Conservation (phyloP, 208 protist species). For the Borovskyia barvae region DNA sequence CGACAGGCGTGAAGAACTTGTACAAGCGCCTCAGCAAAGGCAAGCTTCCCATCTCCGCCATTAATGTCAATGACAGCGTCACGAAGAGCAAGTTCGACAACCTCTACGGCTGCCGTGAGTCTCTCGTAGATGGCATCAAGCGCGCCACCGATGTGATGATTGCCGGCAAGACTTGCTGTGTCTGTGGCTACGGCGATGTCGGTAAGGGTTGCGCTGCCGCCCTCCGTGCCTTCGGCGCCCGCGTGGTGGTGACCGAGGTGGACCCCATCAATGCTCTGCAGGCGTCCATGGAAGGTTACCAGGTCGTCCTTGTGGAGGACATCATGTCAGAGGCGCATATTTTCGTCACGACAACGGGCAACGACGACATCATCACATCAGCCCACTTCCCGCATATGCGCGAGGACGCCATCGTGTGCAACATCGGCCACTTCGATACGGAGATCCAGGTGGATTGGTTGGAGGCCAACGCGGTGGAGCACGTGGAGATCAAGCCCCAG, state of each 20-base stretch:
- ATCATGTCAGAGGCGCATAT: constrained; percentile 91
- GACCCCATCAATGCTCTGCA: constrained; percentile 99
- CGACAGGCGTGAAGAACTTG: constrained; percentile 99
- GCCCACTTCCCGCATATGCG: constrained; percentile 98
- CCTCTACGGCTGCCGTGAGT: constrained; percentile 99
- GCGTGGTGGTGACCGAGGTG: constrained; percentile 98
- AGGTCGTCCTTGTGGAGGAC: constrained; percentile 97
- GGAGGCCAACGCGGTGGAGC: constrained; percentile 86
- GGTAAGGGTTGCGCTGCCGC: constrained; percentile 98
- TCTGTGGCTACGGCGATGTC: constrained; percentile 99
- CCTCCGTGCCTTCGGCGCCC: constrained; percentile 95
- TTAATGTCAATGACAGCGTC: constrained; percentile 99
- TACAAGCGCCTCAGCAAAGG: constrained; percentile 95
- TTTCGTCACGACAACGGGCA: constrained; percentile 98
- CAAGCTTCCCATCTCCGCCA: constrained; percentile 97
- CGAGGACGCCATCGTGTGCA: constrained; percentile 99
- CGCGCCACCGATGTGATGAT: constrained; percentile 99
- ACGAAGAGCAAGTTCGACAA: constrained; percentile 99
- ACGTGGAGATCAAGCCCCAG: constrained; percentile 99
- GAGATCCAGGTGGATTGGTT: constrained; percentile 99
- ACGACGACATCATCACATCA: constrained; percentile 97
- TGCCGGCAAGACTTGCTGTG: constrained; percentile 97
- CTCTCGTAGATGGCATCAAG: constrained; percentile 99
- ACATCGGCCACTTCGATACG: constrained; percentile 99
- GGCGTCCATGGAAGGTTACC: constrained; percentile 98